A percentile compares a stretch with the other conserved stretches of the same genome.
Conservation (phyloP, 2,329 filamentous ascomycete genomes). For the Ophioceras dolichostomum region DNA sequence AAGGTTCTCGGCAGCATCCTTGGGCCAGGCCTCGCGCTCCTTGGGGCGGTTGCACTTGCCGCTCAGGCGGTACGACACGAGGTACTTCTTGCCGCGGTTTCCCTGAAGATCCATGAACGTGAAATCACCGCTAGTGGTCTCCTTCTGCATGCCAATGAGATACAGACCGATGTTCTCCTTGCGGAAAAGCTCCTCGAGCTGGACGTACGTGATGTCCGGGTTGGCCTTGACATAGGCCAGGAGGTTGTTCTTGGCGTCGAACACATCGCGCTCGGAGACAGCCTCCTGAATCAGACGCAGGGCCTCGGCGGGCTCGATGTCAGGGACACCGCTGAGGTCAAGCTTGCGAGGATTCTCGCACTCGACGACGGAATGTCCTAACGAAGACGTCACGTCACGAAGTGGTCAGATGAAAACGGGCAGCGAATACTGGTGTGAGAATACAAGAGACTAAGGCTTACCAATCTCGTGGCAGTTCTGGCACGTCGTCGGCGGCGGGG, state of each 20-base stretch:
- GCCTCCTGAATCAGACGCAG: constrained; percentile 44
- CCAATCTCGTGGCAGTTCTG: constrained; percentile 50
- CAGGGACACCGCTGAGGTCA: constrained; percentile 36
- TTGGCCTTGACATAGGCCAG: constrained; percentile 49
- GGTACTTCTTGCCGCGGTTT: constrained; percentile 51
- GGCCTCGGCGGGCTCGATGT: constrained; percentile 39
- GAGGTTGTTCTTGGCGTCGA: constrained; percentile 48
- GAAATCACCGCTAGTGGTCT: constrained; percentile 25
- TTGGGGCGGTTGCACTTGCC: constrained; percentile 44
- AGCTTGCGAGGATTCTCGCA: constrained; percentile 50
- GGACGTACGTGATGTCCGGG: constrained; percentile 42
- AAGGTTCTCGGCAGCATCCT: constrained; percentile 44
- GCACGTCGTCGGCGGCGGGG: constrained; percentile 41
- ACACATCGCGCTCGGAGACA: constrained; percentile 40
- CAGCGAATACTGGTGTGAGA: no score
- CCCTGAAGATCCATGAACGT: constrained; percentile 66
- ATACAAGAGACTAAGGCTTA: constrained; percentile 22
- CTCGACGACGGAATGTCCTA: constrained; percentile 41
- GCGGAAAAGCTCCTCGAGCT: constrained; percentile 51
- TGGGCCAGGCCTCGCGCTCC: constrained; percentile 49
- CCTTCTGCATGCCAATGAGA: constrained; percentile 50
- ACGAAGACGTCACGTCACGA: no score
- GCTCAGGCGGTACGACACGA: constrained; percentile 49
- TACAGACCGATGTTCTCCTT: constrained; percentile 38
- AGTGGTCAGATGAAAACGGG: no score